Percentiles rank a stretch among this genome's conserved stretches.
phyloP scores from a whole-genome alignment of 164 flowering plant species.

The Brasenia schreberi region DNA sequence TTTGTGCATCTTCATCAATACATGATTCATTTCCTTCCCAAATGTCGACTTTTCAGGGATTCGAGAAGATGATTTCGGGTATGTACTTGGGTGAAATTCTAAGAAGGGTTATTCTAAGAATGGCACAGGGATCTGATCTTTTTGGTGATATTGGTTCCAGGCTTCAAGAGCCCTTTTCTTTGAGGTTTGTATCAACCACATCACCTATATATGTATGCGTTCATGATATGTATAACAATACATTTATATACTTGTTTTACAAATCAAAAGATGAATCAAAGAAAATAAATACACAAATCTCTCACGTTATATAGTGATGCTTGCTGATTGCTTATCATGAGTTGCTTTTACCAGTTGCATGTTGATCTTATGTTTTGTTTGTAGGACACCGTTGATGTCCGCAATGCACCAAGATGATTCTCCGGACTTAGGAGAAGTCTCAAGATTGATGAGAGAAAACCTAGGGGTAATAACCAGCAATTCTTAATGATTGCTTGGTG shows the following conservation, averaged over 20 bases:
- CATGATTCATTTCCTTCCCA: neutral
- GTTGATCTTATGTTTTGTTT: neutral
- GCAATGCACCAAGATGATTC: conserved; percentile 87
- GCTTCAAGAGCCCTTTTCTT: conserved; percentile 37
- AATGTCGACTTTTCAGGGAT: conserved; percentile 41
- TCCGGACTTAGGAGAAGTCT: conserved; percentile 59
- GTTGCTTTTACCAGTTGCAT: too few relatives aligned
- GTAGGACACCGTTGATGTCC: conserved; percentile 60
- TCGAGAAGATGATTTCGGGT: conserved; percentile 97
- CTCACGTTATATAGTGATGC: too few relatives aligned
- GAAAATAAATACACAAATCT: too few relatives aligned
- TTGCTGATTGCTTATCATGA: too few relatives aligned
- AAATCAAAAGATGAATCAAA: too few relatives aligned
- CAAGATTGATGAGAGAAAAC: conserved; percentile 43
- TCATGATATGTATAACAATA: too few relatives aligned
- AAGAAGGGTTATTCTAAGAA: conserved; percentile 70
- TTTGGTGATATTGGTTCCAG: conserved; percentile 46
- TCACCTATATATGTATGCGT: too few relatives aligned
- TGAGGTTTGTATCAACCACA: conserved; percentile 32
- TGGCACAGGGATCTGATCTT: conserved; percentile 58
- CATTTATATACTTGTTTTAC: too few relatives aligned
- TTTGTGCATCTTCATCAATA: neutral
- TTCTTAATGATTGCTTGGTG: neutral
- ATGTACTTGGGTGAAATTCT: conserved; percentile 96
- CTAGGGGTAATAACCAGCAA: conserved; percentile 32